Base-by-base conservation (phyloP, 371 early-diverging fungal species). In the Haplosporangium sp. region DNA sequence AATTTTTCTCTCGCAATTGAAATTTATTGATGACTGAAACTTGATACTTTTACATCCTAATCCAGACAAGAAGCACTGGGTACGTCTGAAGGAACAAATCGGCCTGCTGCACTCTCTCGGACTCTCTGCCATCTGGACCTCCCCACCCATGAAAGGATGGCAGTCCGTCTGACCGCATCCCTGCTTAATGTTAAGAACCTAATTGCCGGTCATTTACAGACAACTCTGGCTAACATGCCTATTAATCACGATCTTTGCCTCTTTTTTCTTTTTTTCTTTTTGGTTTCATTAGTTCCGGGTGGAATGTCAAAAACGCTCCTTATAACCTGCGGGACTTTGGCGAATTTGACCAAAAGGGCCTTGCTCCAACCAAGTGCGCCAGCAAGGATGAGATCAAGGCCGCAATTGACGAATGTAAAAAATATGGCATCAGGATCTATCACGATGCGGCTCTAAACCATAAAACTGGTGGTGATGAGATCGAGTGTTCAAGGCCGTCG, bases 271-370 rank as follows among this genome's bases (percentile, higher is more conserved):
- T 6, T 52, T 43, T 38, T 18, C 29, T n/a, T 42, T 62, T 11
- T 4, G 54, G 20, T n/a, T 62, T 11, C 8, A 54, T 21, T 8
- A 67, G 66, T 43, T 58, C 67, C 37, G 59, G 45, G 36, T 59
- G 65, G 48, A 74, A 79, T 69, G 82, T 82, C 14, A 83, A 82
- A 6, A 83, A 83, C 54, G 82, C 72, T 36, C 63, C 62, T 41
- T 84, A 83, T 55, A 80, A 84, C 54, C 53, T 83, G n/a, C 82
- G 81, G 83, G 84, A 84, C 50, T 55, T 84, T 45, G 82, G 83
- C 16, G 83, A 82, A 50, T 82, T 82, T 53, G 74, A 82, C 38
- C 82, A 82, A 47, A 84, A 84, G 64, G 73, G 76, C 9, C 57
- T 65, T 4, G 64, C 81, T 10, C 67, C 76, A 1, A 82, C 82